Base-by-base conservation (phyloP, 345 rosid genomes). In the Crucihimalaya himalaica region DNA sequence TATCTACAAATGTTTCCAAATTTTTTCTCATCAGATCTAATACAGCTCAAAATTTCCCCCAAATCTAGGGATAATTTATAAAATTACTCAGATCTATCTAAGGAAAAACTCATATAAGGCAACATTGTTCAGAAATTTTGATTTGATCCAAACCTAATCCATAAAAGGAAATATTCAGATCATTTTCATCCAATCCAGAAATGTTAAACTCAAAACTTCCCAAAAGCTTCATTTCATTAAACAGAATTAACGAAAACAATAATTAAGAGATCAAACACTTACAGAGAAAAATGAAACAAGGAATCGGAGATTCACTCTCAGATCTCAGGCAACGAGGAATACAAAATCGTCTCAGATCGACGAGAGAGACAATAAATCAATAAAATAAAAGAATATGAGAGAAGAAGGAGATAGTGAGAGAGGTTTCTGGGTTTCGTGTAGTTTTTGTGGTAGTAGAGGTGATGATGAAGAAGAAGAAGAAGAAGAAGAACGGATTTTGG, bases 401-500 rank as follows among this genome's bases (percentile, higher is more conserved):
- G 21, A 68, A 66, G 56, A 51, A 68, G 43, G 14, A 39, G 64
- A 52, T 8, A 40, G 47, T 67, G 74, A 32, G 62, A 43, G 78
- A 27, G 34, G 43, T 20, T 25, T 66, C 21, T 28, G 31, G 37
- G 47, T 52, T 18, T 76, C 46, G 67, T 61, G 48, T 6, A 42
- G 52, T 63, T 68, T 40, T 50, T 37, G 58, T 32, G 70, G 70
- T 42, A 45, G 21, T 27, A 28, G 57, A 69, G 32, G 6, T 0
- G 19, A 55, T n/a, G 62, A 50, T 20, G 74, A 59, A 0, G 67
- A 67, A 13, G 66, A 64, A 55, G 52, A 34, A 29, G 47, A 59
- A 2, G 34, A 68, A 69, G 40, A 72, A n/a, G n/a, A n/a, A n/a
- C n/a, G n/a, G 63, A 0, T 29, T 77, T 71, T 65, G 62, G 76